Base-by-base conservation (phyloP, 768 basidiomycete species). In the Mycena amicta region DNA sequence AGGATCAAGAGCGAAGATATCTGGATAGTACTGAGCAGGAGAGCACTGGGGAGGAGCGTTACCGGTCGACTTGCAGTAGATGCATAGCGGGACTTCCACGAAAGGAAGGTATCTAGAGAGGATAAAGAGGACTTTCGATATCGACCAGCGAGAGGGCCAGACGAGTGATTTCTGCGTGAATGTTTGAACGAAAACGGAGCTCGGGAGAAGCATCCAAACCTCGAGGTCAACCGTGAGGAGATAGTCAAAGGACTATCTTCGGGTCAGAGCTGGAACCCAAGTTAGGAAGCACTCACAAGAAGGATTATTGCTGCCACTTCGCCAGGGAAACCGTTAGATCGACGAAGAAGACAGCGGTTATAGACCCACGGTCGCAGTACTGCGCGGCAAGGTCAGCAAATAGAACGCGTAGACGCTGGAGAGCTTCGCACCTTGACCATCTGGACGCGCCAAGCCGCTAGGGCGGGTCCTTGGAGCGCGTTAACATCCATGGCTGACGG, bases 1-100 rank as follows among this genome's bases (percentile, higher is more conserved):
- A 18, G 33, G 33, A 37, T 37, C 33, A 37, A 37, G 33, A 23
- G 18, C 39, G 5, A 52, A 29, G n/a, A 30, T 31, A 31, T 55
- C 53, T 60, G 28, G 11, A 8, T 16, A 3, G 39, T 5, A 28
- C 18, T 50, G 22, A 6, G 29, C 18, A 30, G 18, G 25, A 18
- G 18, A 4, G 12, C 5, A 15, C n/a, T 33, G 27, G n/a, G 25
- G 18, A 15, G 18, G 27, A n/a, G n/a, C n/a, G n/a, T n/a, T n/a
- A n/a, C n/a, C n/a, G n/a, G n/a, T n/a, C 33, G 3, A 51, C 54
- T 13, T 41, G 57, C 57, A 62, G 22, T 58, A 62, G 2, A 55
- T 8, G 2, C 29, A n/a, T 28, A 60, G 23, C 16, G 50, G 53
- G 1, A 59, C 49, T 12, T 62, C 61, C 2, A 62, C 12, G 16